Evolutionary conservation across 2,329 filamentous ascomycete genomes (phyloP).

Genomic region (Botryotinia convoluta): DNA sequence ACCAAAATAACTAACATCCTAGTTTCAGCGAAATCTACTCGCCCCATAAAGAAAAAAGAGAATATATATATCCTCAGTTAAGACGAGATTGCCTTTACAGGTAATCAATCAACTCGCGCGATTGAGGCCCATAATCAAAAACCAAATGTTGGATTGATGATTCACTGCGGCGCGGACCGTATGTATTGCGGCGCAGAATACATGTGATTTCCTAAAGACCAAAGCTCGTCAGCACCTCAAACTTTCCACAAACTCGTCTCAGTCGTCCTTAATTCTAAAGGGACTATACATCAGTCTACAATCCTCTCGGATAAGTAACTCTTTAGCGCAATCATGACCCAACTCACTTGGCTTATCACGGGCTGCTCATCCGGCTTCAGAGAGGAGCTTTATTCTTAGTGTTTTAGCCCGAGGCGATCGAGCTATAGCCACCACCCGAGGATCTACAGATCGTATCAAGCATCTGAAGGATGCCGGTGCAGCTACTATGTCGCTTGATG

Average conservation of each 20-base stretch:
- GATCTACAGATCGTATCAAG: slow-evolving; percentile 38
- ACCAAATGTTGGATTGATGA: neutral
- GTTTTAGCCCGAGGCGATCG: slow-evolving; percentile 25
- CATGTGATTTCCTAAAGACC: neutral
- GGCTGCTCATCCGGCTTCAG: slow-evolving; percentile 31
- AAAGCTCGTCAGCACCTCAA: neutral
- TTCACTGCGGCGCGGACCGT: neutral
- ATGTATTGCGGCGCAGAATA: neutral
- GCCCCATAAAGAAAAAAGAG: no score
- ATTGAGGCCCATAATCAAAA: neutral
- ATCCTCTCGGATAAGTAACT: neutral
- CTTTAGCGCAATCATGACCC: neutral
- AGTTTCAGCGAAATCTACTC: no score
- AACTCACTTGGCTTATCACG: slow-evolving; percentile 27
- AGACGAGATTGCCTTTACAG: no score
- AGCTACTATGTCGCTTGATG: slow-evolving; percentile 46
- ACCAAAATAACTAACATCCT: no score
- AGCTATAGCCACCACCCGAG: slow-evolving; percentile 26
- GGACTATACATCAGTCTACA: neutral
- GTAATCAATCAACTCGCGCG: no score
- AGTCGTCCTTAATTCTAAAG: neutral
- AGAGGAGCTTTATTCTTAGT: slow-evolving; percentile 21
- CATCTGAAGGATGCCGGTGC: slow-evolving; percentile 46
- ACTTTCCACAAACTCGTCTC: neutral
- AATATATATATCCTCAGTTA: no score